These are phyloP conservation scores for Carex parvula DNA, from an alignment of 176 grass and related monocot species.

Conservation along the genomic window DNA sequence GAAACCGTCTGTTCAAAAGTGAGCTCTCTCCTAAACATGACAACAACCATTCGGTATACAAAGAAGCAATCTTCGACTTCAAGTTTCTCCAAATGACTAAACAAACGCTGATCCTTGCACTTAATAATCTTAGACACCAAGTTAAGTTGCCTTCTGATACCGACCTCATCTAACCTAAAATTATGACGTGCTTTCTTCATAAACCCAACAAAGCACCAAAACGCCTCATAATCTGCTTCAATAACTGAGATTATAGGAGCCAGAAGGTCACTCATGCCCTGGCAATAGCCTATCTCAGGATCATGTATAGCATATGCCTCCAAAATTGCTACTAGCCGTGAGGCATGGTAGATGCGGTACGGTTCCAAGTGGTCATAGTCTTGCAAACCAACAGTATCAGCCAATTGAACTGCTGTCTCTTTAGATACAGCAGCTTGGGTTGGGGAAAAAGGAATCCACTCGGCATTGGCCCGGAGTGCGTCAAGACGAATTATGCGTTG, in stretches of 20 bases:
- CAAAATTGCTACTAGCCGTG: slow-evolving; percentile 68
- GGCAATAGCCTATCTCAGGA: slow-evolving; percentile 91
- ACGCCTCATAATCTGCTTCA: slow-evolving; percentile 72
- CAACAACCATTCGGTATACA: slow-evolving; percentile 95
- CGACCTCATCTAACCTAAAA: slow-evolving; percentile 93
- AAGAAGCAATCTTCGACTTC: slow-evolving; percentile 93
- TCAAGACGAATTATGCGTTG: slow-evolving; percentile 88
- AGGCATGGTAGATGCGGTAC: slow-evolving; percentile 63
- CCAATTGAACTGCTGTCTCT: slow-evolving; percentile 68
- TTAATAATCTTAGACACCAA: slow-evolving; percentile 94
- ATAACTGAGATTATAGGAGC: slow-evolving; percentile 68
- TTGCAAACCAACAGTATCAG: slow-evolving; percentile 61
- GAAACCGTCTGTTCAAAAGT: slow-evolving; percentile 88
- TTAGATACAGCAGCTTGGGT: slow-evolving; percentile 51
- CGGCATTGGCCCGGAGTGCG: slow-evolving; percentile 79
- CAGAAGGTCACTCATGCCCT: slow-evolving; percentile 97
- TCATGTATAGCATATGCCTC: slow-evolving; percentile 88
- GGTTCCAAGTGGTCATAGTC: slow-evolving; percentile 93
- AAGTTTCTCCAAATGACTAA: slow-evolving; percentile 89
- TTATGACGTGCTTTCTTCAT: slow-evolving; percentile 98
- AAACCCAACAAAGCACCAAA: slow-evolving; percentile 92
- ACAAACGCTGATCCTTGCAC: slow-evolving; percentile 80
- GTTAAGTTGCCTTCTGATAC: slow-evolving; percentile 85
- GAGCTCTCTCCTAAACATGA: slow-evolving; percentile 90
- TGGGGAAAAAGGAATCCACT: slow-evolving; percentile 69